A percentile compares a stretch with the other conserved stretches of the same genome.
These are phyloP conservation scores for Chrysoporthe puriensis DNA, from an alignment of 2,329 filamentous ascomycete species.

Conservation along the genomic window DNA sequence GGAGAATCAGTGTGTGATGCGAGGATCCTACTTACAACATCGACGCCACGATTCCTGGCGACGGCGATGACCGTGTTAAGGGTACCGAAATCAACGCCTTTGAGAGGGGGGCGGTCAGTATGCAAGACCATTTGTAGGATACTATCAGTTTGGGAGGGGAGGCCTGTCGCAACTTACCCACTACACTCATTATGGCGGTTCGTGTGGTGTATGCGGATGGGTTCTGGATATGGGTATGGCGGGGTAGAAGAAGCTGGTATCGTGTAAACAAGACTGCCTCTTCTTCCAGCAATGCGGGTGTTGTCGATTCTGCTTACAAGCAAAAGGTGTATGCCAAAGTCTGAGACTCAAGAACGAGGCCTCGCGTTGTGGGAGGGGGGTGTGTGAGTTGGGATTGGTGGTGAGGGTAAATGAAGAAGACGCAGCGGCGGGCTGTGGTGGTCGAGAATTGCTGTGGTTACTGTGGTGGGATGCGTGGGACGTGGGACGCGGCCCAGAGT, in stretches of 20 bases:
- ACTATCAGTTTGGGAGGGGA: slow-evolving; percentile 5
- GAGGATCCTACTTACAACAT: slow-evolving; percentile 76
- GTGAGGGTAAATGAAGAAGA: slow-evolving; percentile 1
- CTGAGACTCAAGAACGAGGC: neutral
- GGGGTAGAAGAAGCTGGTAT: slow-evolving; percentile 27
- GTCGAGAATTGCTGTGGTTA: neutral
- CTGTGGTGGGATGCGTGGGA: slow-evolving; percentile 11
- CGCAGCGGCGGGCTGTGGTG: neutral
- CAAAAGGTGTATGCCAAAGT: neutral
- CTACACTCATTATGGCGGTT: slow-evolving; percentile 56
- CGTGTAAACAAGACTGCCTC: slow-evolving; percentile 16
- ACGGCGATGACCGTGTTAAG: slow-evolving; percentile 97
- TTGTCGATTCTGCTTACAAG: slow-evolving; percentile 8
- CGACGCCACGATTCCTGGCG: slow-evolving; percentile 96
- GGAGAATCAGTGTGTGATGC: slow-evolving; percentile 14
- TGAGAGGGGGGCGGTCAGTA: slow-evolving; percentile 27
- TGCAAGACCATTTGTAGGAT: slow-evolving; percentile 14
- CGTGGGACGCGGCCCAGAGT: neutral
- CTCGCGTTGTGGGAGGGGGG: slow-evolving; percentile 10
- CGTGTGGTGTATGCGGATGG: slow-evolving; percentile 18
- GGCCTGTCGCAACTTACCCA: slow-evolving; percentile 47
- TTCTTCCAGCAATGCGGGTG: neutral
- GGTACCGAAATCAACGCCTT: slow-evolving; percentile 91
- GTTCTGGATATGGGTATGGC: slow-evolving; percentile 23
- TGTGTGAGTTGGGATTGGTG: slow-evolving; percentile 8